Percentiles rank a stretch among this genome's conserved stretches.
These are phyloP conservation scores for Diplodia intermedia DNA, from an alignment of 2,329 filamentous ascomycete genomes.

Conservation along the genomic window DNA sequence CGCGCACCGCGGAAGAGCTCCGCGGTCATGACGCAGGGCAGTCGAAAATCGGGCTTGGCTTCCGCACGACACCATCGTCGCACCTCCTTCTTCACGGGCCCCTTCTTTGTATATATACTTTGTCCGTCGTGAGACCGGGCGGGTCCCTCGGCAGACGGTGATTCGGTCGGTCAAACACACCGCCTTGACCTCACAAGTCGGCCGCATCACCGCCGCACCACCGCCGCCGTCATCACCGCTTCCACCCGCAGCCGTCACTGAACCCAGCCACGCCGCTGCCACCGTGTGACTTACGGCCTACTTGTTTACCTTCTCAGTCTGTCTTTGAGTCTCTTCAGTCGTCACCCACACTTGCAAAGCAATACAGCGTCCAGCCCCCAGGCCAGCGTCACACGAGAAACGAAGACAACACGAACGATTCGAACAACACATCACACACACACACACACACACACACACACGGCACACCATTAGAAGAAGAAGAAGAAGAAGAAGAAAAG, in stretches of 20 bases:
- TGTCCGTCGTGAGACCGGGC: neutral
- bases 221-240: neutral
- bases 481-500: too few relatives aligned
- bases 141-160: neutral
- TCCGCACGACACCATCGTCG: neutral
- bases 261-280: too few relatives aligned
- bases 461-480: too few relatives aligned
- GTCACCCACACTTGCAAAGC: neutral
- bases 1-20: constrained; percentile 10
- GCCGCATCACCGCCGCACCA: constrained; percentile 1
- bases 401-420: neutral
- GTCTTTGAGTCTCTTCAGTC: neutral
- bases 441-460: neutral
- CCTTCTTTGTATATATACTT: neutral
- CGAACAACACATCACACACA: neutral
- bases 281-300: neutral
- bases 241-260: neutral
- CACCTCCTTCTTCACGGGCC: neutral
- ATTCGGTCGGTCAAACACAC: constrained; percentile 13
- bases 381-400: neutral
- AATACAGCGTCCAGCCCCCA: neutral
- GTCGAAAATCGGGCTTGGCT: constrained; percentile 14
- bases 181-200: constrained; percentile 1
- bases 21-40: constrained; percentile 19
- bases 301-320: neutral